phyloP scores from a whole-genome alignment of 169 alveolate genomes.

The Eimeria brunetti region DNA sequence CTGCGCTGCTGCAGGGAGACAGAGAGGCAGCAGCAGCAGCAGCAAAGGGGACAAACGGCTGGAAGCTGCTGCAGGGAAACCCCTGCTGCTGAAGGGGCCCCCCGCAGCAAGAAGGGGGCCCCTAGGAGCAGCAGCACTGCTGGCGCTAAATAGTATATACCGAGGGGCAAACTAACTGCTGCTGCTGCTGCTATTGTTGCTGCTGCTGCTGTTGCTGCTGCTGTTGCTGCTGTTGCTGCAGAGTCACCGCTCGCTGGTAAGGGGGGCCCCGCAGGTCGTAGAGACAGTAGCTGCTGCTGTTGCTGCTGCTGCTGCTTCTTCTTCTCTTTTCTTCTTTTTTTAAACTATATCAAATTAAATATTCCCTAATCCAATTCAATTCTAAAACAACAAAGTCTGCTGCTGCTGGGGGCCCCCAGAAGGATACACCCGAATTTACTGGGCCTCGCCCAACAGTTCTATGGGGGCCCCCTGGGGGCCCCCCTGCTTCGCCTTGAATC shows the following conservation, averaged over 20 bases:
- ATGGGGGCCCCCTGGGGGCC: conserved; percentile 8
- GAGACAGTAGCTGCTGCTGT: not conserved
- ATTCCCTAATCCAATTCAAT: not conserved
- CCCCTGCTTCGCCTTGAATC: no score
- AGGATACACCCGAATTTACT: not conserved
- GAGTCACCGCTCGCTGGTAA: not conserved
- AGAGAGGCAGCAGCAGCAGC: not conserved
- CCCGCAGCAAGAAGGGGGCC: not conserved
- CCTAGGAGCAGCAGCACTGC: conserved; percentile 21
- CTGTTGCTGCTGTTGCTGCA: not conserved
- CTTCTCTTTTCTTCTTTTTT: not conserved
- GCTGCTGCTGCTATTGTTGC: not conserved
- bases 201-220: not conserved
- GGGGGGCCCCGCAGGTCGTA: conserved; percentile 5
- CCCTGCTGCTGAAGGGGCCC: conserved; percentile 7
- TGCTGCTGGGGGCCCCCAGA: not conserved
- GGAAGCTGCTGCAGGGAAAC: not conserved
- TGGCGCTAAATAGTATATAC: not conserved
- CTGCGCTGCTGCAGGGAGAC: not conserved
- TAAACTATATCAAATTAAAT: not conserved
- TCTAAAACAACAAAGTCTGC: not conserved
- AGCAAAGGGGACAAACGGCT: not conserved
- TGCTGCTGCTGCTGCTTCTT: not conserved
- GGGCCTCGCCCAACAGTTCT: no score
- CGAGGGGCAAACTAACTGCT: not conserved